Base-by-base conservation (phyloP, 768 basidiomycete genomes). In the Boletus tomentosulus region DNA sequence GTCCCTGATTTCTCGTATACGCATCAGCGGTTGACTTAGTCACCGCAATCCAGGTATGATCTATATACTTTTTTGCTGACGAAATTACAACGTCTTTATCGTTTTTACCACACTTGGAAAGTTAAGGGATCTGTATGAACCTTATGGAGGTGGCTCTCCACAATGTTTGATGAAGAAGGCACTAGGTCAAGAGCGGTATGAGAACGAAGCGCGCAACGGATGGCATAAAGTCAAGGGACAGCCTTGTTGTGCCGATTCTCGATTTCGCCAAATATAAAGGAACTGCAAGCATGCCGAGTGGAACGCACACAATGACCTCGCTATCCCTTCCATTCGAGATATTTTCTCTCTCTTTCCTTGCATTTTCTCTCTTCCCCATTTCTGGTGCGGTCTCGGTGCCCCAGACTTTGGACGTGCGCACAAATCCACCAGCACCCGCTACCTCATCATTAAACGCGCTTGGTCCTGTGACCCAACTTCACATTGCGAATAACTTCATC, bases 401-500 rank as follows among this genome's bases (percentile, higher is more conserved):
- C 2, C 27, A 13, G 0, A 9, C 2, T 34, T 44, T 46, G 43
- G 38, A 41, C 9, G 25, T 37, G 10, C 15, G 47, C 24, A 8
- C 34, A 7, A 28, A n/a, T n/a, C 37, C 24, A 12, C 47, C 19
- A 1, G 31, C 45, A 3, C 30, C 34, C 13, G 12, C 34, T 1
- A 4, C 16, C 25, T 16, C 44, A 15, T 4, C 46, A 13, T 33
- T 31, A 13, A 30, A 28, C 6, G 47, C 35, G 5, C 16, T 70
- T 16, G 67, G 67, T 31, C 57, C 70, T 31, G 56, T 53, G 16
- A 44, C 38, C 13, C 55, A 66, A 33, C 53, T 76, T n/a, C 50
- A 58, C 41, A 66, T 81, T 34, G 66, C 61, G 5, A 80, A 80
- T 57, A 55, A 58, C 10, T 28, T 56, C 31, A 72, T 80, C 37